Conservation (phyloP, 495 filamentous ascomycete genomes). For the Rhizodiscina lignyota region DNA sequence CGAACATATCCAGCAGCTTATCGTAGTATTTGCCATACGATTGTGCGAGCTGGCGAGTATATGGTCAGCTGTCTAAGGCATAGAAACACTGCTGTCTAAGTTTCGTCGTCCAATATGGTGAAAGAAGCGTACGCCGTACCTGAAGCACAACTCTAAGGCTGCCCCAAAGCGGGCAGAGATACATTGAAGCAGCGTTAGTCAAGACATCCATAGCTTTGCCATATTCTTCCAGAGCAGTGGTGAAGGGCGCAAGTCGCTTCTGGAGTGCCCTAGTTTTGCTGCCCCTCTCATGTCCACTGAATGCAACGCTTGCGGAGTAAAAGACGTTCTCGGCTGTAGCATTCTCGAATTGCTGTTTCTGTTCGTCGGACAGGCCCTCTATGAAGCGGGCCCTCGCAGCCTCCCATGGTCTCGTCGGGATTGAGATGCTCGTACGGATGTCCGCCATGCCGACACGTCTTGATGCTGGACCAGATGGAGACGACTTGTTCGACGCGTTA, state of each 20-base stretch:
- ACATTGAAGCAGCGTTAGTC: constrained; percentile 18
- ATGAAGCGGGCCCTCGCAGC: too few species aligned
- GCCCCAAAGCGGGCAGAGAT: constrained; percentile 27
- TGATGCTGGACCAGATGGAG: too few species aligned
- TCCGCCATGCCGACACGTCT: too few species aligned
- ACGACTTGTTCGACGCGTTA: too few species aligned
- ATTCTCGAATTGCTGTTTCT: constrained; percentile 4
- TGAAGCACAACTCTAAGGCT: constrained; percentile 24
- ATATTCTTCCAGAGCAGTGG: constrained; percentile 24
- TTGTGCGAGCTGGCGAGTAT: constrained; percentile 13
- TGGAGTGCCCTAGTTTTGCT: constrained; percentile 15
- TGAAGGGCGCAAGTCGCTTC: too few species aligned
- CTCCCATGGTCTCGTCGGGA: too few species aligned
- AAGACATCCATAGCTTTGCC: constrained; percentile 24
- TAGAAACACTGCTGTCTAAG: too few species aligned
- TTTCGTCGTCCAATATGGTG: not conserved
- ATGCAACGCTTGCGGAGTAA: constrained; percentile 17
- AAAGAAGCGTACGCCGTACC: constrained; percentile 5
- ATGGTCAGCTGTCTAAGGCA: too few species aligned
- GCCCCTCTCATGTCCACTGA: constrained; percentile 12
- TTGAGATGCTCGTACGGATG: too few species aligned
- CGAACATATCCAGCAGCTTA: constrained; percentile 23
- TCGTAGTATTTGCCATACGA: constrained; percentile 22
- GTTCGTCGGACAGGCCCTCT: constrained; percentile 4
- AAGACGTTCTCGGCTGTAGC: constrained; percentile 16